These are phyloP conservation scores for Apophysomyces sp. DNA, from an alignment of 371 early-diverging fungal species.

Conservation along the genomic window DNA sequence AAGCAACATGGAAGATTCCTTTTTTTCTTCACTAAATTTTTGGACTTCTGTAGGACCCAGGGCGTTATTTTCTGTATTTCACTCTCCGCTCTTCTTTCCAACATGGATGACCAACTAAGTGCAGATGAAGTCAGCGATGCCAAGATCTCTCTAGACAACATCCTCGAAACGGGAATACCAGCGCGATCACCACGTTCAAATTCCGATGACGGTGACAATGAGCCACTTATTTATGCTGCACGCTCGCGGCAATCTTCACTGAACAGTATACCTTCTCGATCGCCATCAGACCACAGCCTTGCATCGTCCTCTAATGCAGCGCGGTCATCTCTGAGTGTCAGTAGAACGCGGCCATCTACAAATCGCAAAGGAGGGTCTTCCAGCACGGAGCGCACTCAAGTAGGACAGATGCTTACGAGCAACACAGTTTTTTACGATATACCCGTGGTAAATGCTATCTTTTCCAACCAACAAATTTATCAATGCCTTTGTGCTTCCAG, in stretches of 20 bases:
- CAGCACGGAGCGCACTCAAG: neutral
- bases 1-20: too few species aligned
- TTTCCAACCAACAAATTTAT: neutral
- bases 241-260: neutral
- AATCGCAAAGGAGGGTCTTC: neutral
- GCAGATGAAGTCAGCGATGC: neutral
- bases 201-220: neutral
- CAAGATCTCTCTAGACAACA: neutral
- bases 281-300: neutral
- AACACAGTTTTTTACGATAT: conserved; percentile 59
- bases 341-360: neutral
- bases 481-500: conserved; percentile 18
- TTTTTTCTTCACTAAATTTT: too few species aligned
- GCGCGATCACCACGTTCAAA: neutral
- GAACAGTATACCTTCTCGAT: conserved; percentile 1
- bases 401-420: conserved; percentile 34
- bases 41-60: too few species aligned
- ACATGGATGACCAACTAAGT: neutral
- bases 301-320: neutral
- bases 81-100: neutral
- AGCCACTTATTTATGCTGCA: neutral
- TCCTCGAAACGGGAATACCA: neutral
- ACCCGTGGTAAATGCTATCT: conserved; percentile 41
- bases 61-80: too few species aligned
- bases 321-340: neutral